phyloP scores from a whole-genome alignment of 2,329 filamentous ascomycete species.

The Zymoseptoria crescenta region DNA sequence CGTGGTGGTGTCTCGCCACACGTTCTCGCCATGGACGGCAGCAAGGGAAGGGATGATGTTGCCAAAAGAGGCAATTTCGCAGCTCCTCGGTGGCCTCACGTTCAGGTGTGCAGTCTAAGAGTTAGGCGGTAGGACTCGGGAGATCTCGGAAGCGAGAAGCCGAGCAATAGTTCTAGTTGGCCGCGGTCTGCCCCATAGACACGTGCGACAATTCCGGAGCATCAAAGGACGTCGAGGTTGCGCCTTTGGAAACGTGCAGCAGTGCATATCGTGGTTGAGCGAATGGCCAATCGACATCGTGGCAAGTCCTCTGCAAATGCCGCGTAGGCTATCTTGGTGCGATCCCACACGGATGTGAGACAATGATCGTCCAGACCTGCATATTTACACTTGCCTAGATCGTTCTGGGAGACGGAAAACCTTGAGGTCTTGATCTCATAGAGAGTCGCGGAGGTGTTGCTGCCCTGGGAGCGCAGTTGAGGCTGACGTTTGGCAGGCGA shows the following conservation, averaged over 20 bases:
- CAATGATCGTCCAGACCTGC: background rate
- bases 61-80: background rate
- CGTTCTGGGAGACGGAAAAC: background rate
- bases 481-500: background rate
- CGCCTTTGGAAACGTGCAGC: background rate
- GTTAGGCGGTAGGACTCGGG: background rate
- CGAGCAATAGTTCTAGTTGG: no score
- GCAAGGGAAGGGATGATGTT: background rate
- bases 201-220: background rate
- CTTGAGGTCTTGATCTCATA: background rate
- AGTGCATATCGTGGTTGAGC: background rate
- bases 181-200: background rate
- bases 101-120: no score
- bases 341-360: background rate
- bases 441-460: background rate
- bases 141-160: background rate
- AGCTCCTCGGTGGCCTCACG: no score
- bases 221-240: background rate
- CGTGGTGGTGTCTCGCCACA: no score
- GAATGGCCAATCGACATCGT: background rate
- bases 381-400: background rate
- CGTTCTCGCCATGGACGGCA: background rate
- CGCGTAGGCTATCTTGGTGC: background rate
- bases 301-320: background rate
- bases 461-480: background rate